phyloP scores from a whole-genome alignment of 2,329 filamentous ascomycete genomes.

The Huntiella savannae region DNA sequence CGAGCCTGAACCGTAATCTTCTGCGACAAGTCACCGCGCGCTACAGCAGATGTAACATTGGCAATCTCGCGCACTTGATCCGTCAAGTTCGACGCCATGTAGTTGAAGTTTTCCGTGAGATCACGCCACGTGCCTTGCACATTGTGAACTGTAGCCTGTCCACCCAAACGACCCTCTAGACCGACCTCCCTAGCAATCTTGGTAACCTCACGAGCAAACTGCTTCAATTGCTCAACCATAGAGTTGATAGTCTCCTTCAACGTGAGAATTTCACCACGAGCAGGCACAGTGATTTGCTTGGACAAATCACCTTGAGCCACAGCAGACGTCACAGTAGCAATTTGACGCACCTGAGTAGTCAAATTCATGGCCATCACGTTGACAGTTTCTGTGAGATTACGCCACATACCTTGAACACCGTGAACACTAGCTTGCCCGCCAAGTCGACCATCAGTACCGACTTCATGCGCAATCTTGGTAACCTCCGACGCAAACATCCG shows the following conservation, averaged over 20 bases:
- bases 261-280: constrained; percentile 77
- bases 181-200: constrained; percentile 93
- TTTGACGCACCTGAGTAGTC: constrained; percentile 82
- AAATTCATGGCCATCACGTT: constrained; percentile 79
- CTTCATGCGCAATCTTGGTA: constrained; percentile 63
- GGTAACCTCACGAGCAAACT: constrained; percentile 92
- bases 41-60: constrained; percentile 87
- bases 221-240: constrained; percentile 95
- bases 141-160: constrained; percentile 87
- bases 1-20: constrained; percentile 90
- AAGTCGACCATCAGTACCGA: constrained; percentile 66
- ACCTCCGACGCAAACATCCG: constrained; percentile 72
- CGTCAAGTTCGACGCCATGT: constrained; percentile 96
- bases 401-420: constrained; percentile 77
- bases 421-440: constrained; percentile 70
- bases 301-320: constrained; percentile 76
- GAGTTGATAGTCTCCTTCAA: constrained; percentile 98
- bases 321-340: constrained; percentile 61
- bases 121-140: constrained; percentile 96
- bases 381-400: constrained; percentile 68
- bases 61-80: constrained; percentile 96
- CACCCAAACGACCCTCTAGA: constrained; percentile 82
- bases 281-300: constrained; percentile 87
- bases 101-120: constrained; percentile 87
- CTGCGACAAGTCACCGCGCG: constrained; percentile 80